phyloP scores from a whole-genome alignment of 2,329 filamentous ascomycete species.

The Apiospora aurea region DNA sequence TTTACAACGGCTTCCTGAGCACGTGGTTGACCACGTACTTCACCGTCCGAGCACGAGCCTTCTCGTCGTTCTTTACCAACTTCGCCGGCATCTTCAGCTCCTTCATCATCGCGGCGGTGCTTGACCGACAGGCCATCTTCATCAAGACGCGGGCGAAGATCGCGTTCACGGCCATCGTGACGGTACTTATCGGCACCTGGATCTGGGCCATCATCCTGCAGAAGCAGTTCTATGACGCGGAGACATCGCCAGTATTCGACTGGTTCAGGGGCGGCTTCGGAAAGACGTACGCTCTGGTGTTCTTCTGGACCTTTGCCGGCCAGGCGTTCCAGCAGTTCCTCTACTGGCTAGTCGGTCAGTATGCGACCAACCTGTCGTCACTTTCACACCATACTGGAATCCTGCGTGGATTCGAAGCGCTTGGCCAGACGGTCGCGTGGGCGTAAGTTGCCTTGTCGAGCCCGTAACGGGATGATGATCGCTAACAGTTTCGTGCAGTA shows the following conservation, averaged over 20 bases:
- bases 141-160: slow-evolving; percentile 39
- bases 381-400: slow-evolving; percentile 42
- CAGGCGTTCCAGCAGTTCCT: slow-evolving; percentile 44
- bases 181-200: slow-evolving; percentile 41
- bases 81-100: slow-evolving; percentile 42
- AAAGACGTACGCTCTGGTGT: slow-evolving; percentile 38
- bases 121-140: slow-evolving; percentile 40
- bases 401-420: slow-evolving; percentile 40
- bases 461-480: background rate
- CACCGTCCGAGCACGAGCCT: slow-evolving; percentile 42
- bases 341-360: slow-evolving; percentile 44
- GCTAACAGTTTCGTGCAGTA: slow-evolving; percentile 29
- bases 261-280: slow-evolving; percentile 41
- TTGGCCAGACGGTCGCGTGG: slow-evolving; percentile 44
- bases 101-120: slow-evolving; percentile 40
- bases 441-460: slow-evolving; percentile 33
- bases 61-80: slow-evolving; percentile 45
- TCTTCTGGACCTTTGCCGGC: slow-evolving; percentile 41
- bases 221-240: slow-evolving; percentile 40
- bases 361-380: slow-evolving; percentile 41
- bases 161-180: slow-evolving; percentile 37
- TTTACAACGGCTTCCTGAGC: slow-evolving; percentile 43
- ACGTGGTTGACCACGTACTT: slow-evolving; percentile 44
- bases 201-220: slow-evolving; percentile 42
- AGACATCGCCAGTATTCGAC: slow-evolving; percentile 39